Conservation (phyloP, 139 green algal species). For the Helicosporidium sp. region DNA sequence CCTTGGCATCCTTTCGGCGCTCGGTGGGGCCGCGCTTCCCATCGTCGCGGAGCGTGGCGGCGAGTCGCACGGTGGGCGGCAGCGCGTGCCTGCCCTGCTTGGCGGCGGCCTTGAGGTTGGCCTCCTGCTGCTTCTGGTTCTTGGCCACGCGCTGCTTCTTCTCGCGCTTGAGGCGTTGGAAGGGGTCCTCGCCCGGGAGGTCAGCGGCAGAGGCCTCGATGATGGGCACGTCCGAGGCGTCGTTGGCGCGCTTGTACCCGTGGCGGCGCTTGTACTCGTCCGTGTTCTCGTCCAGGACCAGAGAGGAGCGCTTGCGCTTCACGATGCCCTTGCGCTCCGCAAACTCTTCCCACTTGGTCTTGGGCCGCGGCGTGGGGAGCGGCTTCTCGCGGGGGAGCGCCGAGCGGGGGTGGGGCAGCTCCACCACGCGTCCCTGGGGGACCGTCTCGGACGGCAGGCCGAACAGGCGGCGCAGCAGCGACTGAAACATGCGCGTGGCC, state of each 20-base stretch:
- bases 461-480: conserved; percentile 49
- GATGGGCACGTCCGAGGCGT: conserved; percentile 63
- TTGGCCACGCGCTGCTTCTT: conserved; percentile 56
- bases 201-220: conserved; percentile 64
- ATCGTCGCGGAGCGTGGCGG: conserved; percentile 40
- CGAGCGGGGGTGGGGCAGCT: conserved; percentile 47
- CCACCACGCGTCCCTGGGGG: conserved; percentile 40
- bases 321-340: conserved; percentile 82
- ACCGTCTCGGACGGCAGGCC: conserved; percentile 38
- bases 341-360: conserved; percentile 88
- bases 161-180: conserved; percentile 40
- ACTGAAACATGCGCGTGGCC: conserved; percentile 47
- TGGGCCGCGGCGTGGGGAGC: conserved; percentile 51
- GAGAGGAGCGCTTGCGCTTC: conserved; percentile 69
- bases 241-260: conserved; percentile 72
- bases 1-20: conserved; percentile 38
- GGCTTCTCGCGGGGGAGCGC: conserved; percentile 60
- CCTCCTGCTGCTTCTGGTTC: conserved; percentile 45
- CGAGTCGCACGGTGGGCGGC: conserved; percentile 53
- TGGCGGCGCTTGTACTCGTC: conserved; percentile 55
- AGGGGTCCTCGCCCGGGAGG: conserved; percentile 67
- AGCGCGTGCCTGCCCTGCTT: conserved; percentile 30
- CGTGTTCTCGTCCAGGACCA: conserved; percentile 63
- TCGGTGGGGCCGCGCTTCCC: conserved; percentile 32
- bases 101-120: conserved; percentile 49